Conservation (phyloP, 2,329 filamentous ascomycete genomes). For the Phialophora tarda region DNA sequence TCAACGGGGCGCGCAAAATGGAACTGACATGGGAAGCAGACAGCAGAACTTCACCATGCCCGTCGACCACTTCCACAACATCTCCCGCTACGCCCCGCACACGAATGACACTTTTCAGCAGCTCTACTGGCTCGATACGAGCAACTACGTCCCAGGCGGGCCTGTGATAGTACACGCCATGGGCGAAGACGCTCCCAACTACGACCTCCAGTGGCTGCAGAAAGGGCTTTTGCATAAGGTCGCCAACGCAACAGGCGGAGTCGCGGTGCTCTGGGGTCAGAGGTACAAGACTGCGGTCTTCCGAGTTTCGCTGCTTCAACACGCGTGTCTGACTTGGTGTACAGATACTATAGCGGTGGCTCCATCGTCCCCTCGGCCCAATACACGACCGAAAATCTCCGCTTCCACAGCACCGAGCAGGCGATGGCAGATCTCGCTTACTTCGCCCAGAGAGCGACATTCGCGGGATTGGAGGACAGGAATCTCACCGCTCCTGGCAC, state of each 20-base stretch:
- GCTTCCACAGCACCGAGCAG: slow-evolving; percentile 83
- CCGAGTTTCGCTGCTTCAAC: neutral
- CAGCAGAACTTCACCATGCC: slow-evolving; percentile 46
- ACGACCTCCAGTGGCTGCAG: slow-evolving; percentile 72
- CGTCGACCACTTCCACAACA: slow-evolving; percentile 31
- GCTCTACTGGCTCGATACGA: slow-evolving; percentile 80
- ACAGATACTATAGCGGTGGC: slow-evolving; percentile 75
- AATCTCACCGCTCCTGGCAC: slow-evolving; percentile 69
- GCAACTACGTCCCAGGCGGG: slow-evolving; percentile 75
- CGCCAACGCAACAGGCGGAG: slow-evolving; percentile 70
- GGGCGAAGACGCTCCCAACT: slow-evolving; percentile 67
- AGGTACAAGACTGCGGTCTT: slow-evolving; percentile 59
- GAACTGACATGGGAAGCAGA: neutral
- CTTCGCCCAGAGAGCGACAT: slow-evolving; percentile 75
- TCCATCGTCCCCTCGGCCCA: slow-evolving; percentile 69
- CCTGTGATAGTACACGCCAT: slow-evolving; percentile 77
- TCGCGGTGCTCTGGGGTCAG: slow-evolving; percentile 82
- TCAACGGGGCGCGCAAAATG: neutral
- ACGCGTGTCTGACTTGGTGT: slow-evolving; percentile 67
- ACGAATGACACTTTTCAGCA: slow-evolving; percentile 57
- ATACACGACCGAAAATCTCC: slow-evolving; percentile 70
- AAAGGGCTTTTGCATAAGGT: slow-evolving; percentile 78
- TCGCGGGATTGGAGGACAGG: slow-evolving; percentile 69
- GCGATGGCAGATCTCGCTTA: slow-evolving; percentile 80
- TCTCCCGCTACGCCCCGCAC: slow-evolving; percentile 30